Percentiles rank a stretch among this genome's conserved stretches.
Evolutionary conservation across 345 rosid species (phyloP).

Genomic region (Moricandia arvensis): DNA sequence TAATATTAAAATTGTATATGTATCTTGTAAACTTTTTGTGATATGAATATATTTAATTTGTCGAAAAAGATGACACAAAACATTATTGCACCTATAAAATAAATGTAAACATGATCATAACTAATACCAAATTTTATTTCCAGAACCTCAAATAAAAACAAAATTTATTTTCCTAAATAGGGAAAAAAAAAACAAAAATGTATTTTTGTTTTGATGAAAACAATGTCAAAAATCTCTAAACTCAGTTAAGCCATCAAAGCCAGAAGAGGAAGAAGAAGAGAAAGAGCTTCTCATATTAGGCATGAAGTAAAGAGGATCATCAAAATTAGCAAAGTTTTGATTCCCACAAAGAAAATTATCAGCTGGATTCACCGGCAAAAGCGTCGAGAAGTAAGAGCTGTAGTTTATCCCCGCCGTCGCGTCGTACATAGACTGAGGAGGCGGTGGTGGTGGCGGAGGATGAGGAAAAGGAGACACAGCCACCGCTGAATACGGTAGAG

Average conservation of each 20-base stretch:
- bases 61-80: background rate
- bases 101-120: background rate
- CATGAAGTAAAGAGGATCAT: conserved; percentile 49
- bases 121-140: conserved; percentile 16
- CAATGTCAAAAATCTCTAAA: conserved; percentile 40
- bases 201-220: background rate
- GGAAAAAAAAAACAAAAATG: background rate
- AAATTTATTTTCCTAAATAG: background rate
- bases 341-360: conserved; percentile 47
- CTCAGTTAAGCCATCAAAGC: conserved; percentile 40
- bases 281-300: conserved; percentile 51
- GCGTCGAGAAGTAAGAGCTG: conserved; percentile 38
- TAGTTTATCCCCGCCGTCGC: conserved; percentile 28
- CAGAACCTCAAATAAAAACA: background rate
- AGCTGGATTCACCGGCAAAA: conserved; percentile 46
- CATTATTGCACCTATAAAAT: background rate
- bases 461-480: conserved; percentile 12
- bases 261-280: conserved; percentile 46
- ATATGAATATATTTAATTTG: too few species aligned
- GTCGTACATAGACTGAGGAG: conserved; percentile 11
- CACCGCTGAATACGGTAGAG: conserved; percentile 24
- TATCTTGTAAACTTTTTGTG: too few species aligned
- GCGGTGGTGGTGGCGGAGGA: background rate
- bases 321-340: conserved; percentile 44
- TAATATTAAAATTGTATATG: too few species aligned